Evolutionary conservation across 2,329 filamentous ascomycete species (phyloP).

Genomic region (Colletotrichum sp.): DNA sequence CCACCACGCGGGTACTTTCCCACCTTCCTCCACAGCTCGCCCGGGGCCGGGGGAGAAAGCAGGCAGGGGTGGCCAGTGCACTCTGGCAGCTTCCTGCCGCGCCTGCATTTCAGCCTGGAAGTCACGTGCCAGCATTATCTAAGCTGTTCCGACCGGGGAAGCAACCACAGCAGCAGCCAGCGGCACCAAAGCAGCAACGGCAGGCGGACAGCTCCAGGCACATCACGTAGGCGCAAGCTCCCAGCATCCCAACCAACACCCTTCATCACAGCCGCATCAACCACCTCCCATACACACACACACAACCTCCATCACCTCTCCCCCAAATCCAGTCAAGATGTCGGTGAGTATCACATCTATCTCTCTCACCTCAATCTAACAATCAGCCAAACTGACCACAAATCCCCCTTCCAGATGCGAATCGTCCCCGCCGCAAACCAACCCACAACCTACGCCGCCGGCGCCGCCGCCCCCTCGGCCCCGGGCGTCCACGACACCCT

Average conservation of each 20-base stretch:
- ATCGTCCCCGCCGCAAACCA: conserved; percentile 78
- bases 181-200: neutral
- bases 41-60: neutral
- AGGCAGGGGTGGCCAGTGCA: conserved; percentile 1
- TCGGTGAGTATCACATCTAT: conserved; percentile 39
- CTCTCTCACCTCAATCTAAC: neutral
- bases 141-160: neutral
- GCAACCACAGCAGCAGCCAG: neutral
- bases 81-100: neutral
- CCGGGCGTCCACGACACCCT: conserved; percentile 94
- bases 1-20: neutral
- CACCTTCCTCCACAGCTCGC: neutral
- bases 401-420: conserved; percentile 63
- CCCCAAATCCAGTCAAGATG: conserved; percentile 44
- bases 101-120: conserved; percentile 15
- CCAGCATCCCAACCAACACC: neutral
- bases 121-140: conserved; percentile 16
- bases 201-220: conserved; percentile 22
- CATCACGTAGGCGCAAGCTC: conserved; percentile 23
- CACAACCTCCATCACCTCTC: neutral
- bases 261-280: neutral
- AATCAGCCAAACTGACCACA: neutral
- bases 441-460: conserved; percentile 69
- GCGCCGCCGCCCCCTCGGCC: conserved; percentile 82
- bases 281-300: neutral